Conservation (phyloP, 208 protist genomes). For the Spironucleus salmonicida region DNA sequence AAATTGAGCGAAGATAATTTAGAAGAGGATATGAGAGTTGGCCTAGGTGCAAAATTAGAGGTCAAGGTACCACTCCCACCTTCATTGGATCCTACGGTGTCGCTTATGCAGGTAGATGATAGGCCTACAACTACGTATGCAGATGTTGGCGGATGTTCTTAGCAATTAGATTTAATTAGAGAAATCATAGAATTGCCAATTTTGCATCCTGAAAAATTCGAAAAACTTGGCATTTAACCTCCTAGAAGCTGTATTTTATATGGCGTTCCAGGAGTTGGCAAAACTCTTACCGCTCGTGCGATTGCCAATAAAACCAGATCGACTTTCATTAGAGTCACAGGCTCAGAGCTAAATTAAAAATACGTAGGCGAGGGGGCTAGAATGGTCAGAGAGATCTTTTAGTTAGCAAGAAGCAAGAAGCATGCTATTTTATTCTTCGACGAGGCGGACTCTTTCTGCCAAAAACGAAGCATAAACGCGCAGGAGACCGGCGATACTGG, state of each 20-base stretch:
- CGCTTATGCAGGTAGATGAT: constrained; percentile 96
- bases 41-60: constrained; percentile 77
- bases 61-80: constrained; percentile 99
- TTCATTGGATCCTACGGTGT: constrained; percentile 95
- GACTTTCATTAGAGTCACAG: constrained; percentile 98
- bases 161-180: constrained; percentile 95
- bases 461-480: constrained; percentile 54
- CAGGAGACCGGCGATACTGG: constrained; percentile 83
- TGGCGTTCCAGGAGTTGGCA: constrained; percentile 94
- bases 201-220: constrained; percentile 93
- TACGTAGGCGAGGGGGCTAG: constrained; percentile 96
- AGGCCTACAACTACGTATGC: constrained; percentile 96
- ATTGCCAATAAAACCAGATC: constrained; percentile 98
- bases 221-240: constrained; percentile 94
- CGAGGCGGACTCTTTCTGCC: constrained; percentile 97
- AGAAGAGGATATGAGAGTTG: constrained; percentile 98
- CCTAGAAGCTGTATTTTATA: constrained; percentile 97
- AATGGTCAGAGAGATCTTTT: constrained; percentile 98
- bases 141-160: constrained; percentile 96
- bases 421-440: constrained; percentile 99
- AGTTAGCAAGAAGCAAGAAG: constrained; percentile 93
- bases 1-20: constrained; percentile 93
- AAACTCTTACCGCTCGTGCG: constrained; percentile 94
- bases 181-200: constrained; percentile 98
- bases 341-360: constrained; percentile 92